phyloP scores from a whole-genome alignment of 169 alveolate species.

The Plasmodium gonderi region DNA sequence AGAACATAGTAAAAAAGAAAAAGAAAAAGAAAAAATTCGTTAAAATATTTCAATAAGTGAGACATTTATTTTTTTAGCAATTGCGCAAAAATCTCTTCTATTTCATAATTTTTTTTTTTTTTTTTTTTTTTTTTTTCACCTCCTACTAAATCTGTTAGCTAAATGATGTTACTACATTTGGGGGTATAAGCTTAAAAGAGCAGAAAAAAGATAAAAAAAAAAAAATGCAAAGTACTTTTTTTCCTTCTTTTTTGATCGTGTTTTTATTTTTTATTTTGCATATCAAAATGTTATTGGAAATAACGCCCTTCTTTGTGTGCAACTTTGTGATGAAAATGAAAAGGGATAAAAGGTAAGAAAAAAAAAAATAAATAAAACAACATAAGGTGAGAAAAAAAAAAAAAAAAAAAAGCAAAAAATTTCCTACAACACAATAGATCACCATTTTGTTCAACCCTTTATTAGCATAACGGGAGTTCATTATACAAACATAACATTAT shows the following conservation, averaged over 20 bases:
- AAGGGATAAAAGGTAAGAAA: not conserved
- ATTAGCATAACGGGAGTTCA: not conserved
- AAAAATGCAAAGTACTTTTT: not conserved
- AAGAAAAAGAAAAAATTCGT: not conserved
- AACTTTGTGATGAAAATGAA: too few relatives aligned
- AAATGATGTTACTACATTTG: not conserved
- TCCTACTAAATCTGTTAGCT: not conserved
- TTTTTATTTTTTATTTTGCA: not conserved
- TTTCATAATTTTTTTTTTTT: too few relatives aligned
- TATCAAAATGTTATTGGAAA: too few relatives aligned
- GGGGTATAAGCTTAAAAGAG: not conserved
- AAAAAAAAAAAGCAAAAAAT: not conserved
- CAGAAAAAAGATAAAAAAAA: too few relatives aligned
- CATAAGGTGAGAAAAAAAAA: not conserved
- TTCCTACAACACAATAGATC: not conserved
- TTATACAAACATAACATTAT: not conserved
- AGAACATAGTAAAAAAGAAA: not conserved
- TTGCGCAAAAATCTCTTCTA: too few relatives aligned
- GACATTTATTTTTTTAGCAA: not conserved
- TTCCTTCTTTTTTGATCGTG: not conserved
- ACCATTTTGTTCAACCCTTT: not conserved
- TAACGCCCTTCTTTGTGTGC: too few relatives aligned
- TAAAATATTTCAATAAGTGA: not conserved
- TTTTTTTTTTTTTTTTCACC: not conserved
- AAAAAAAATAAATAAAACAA: too few relatives aligned